A percentile compares a stretch with the other conserved stretches of the same genome.
Evolutionary conservation across 148 eudicot genomes (phyloP).

Genomic region (Rhododendron griersonianum): DNA sequence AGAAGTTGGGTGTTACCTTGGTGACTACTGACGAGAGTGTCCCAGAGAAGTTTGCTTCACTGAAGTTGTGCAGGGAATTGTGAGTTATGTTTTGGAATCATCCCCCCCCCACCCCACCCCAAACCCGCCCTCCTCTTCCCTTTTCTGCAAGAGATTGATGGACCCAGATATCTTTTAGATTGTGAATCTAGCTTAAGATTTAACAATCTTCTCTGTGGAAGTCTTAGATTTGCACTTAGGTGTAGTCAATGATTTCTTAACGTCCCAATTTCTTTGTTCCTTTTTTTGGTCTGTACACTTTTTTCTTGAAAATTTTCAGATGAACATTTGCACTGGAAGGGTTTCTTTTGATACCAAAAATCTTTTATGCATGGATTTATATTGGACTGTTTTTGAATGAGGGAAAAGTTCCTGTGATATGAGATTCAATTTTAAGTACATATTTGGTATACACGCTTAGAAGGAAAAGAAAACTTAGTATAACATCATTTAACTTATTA

Average conservation of each 20-base stretch:
- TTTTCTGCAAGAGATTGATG: neutral
- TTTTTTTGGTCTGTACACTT: neutral
- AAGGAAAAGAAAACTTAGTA: neutral
- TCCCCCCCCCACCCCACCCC: too few relatives aligned
- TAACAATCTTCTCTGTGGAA: neutral
- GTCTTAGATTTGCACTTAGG: neutral
- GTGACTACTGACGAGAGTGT: neutral
- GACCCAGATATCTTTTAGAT: neutral
- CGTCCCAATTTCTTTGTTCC: neutral
- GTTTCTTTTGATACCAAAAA: neutral
- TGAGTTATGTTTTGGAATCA: too few relatives aligned
- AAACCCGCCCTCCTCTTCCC: neutral
- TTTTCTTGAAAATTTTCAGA: neutral
- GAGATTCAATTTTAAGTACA: neutral
- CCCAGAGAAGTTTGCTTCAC: neutral
- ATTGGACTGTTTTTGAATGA: neutral
- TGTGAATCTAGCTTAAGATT: neutral
- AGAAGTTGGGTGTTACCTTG: neutral
- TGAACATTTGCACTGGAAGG: neutral
- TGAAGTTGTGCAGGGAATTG: too few relatives aligned
- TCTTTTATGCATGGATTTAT: neutral
- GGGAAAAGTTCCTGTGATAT: neutral
- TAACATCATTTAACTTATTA: neutral
- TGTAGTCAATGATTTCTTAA: neutral
- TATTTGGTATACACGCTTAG: too few relatives aligned